These are phyloP conservation scores for Teunomyces funiuensis DNA, from an alignment of 805 yeast genomes.

Conservation along the genomic window DNA sequence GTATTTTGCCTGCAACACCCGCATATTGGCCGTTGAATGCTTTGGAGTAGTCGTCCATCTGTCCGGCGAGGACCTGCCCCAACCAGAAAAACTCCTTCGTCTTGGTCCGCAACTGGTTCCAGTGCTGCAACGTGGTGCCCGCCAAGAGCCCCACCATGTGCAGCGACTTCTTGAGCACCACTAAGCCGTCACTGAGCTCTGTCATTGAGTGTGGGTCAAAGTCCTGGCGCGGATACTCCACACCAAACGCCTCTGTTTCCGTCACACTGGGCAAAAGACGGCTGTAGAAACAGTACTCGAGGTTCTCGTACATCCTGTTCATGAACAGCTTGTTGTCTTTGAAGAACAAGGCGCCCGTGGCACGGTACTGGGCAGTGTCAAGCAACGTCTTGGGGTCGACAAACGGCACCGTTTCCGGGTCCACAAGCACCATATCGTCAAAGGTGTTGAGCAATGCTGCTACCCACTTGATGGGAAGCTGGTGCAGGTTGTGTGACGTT, in stretches of 20 bases:
- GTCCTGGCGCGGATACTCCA: neutral
- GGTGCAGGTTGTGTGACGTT: neutral
- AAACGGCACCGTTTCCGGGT: constrained; percentile 10
- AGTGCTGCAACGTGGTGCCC: constrained; percentile 10
- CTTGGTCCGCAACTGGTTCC: constrained; percentile 5
- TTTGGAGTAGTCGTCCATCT: neutral
- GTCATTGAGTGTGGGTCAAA: neutral
- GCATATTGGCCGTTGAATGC: constrained; percentile 10
- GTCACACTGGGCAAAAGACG: neutral
- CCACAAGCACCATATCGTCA: constrained; percentile 11
- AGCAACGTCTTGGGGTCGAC: constrained; percentile 10
- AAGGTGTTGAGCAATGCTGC: constrained; percentile 11
- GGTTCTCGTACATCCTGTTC: constrained; percentile 3
- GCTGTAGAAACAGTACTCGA: constrained; percentile 2
- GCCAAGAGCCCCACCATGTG: constrained; percentile 10
- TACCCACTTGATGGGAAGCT: constrained; percentile 8
- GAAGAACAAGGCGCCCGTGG: constrained; percentile 22
- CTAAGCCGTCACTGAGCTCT: constrained; percentile 7
- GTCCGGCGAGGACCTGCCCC: constrained; percentile 9
- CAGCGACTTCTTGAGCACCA: constrained; percentile 8
- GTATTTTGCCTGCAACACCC: constrained; percentile 10
- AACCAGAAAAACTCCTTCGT: constrained; percentile 13
- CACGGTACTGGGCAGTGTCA: constrained; percentile 13
- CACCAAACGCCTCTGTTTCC: neutral
- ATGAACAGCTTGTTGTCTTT: constrained; percentile 17